These are phyloP conservation scores for Ceratocystis harringtonii DNA, from an alignment of 2,329 filamentous ascomycete genomes.

Conservation along the genomic window DNA sequence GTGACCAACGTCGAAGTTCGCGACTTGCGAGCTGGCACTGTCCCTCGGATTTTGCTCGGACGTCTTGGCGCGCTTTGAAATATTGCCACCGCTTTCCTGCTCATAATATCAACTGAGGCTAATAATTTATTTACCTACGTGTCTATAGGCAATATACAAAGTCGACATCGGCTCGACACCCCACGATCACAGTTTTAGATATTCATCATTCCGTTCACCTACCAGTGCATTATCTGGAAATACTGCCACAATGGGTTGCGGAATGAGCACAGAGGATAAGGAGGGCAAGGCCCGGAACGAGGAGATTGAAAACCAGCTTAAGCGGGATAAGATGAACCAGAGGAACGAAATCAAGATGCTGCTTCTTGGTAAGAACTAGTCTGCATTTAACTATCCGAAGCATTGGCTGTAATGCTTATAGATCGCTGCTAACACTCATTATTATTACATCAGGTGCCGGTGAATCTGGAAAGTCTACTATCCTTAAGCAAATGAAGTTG, in stretches of 20 bases:
- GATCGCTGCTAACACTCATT: neutral
- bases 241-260: constrained; percentile 77
- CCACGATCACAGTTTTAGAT: neutral
- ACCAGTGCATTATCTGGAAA: constrained; percentile 9
- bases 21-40: neutral
- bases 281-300: constrained; percentile 99
- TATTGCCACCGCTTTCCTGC: neutral
- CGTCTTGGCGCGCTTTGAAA: neutral
- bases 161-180: neutral
- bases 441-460: constrained; percentile 54
- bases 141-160: neutral
- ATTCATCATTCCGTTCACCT: neutral
- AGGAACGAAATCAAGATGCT: constrained; percentile 99
- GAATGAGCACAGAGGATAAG: constrained; percentile 99
- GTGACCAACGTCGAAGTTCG: neutral
- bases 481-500: constrained; percentile 99
- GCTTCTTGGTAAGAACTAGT: constrained; percentile 55
- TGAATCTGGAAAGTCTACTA: constrained; percentile 86
- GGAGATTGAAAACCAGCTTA: constrained; percentile 99
- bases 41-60: neutral
- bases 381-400: neutral
- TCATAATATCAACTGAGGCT: neutral
- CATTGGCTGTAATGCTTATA: neutral
- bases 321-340: constrained; percentile 96
- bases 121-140: neutral